Evolutionary conservation across 306 rosid species (phyloP).

Genomic region (Nissolia schottii): DNA sequence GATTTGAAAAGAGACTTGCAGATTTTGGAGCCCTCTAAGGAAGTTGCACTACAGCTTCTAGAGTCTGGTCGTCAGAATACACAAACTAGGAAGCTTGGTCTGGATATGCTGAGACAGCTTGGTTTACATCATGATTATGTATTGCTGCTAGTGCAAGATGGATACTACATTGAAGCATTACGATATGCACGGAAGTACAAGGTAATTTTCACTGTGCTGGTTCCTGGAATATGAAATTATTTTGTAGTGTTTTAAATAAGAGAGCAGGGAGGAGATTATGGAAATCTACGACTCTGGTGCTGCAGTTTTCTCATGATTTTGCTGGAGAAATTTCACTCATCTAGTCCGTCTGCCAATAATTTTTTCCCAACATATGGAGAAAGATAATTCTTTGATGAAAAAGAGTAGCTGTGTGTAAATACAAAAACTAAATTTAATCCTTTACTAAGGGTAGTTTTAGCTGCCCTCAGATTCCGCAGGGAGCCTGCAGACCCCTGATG

Average conservation of each 20-base stretch:
- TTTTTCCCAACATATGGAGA: constrained; percentile 3
- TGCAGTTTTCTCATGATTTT: constrained; percentile 10
- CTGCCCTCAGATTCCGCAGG: not conserved
- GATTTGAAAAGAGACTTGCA: constrained; percentile 33
- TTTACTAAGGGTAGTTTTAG: not conserved
- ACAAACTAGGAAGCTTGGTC: constrained; percentile 82
- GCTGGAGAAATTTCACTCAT: constrained; percentile 7
- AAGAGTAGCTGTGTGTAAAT: not conserved
- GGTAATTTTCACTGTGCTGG: constrained; percentile 44
- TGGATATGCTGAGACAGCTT: constrained; percentile 90
- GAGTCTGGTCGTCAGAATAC: constrained; percentile 82
- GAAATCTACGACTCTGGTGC: constrained; percentile 6
- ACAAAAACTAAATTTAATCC: not conserved
- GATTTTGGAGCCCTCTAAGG: constrained; percentile 93
- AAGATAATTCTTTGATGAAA: constrained; percentile 8
- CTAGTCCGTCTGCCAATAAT: not conserved
- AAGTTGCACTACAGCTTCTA: constrained; percentile 86
- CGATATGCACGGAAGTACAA: constrained; percentile 71
- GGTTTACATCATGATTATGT: constrained; percentile 89
- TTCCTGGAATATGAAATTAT: constrained; percentile 4
- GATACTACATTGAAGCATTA: constrained; percentile 89
- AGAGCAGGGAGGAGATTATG: not conserved
- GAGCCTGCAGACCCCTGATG: not conserved
- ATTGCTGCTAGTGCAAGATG: constrained; percentile 76
- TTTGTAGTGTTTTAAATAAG: not conserved